Percentiles rank a stretch among this genome's conserved stretches.
phyloP scores from a whole-genome alignment of 345 rosid species.

The Brassica cretica region DNA sequence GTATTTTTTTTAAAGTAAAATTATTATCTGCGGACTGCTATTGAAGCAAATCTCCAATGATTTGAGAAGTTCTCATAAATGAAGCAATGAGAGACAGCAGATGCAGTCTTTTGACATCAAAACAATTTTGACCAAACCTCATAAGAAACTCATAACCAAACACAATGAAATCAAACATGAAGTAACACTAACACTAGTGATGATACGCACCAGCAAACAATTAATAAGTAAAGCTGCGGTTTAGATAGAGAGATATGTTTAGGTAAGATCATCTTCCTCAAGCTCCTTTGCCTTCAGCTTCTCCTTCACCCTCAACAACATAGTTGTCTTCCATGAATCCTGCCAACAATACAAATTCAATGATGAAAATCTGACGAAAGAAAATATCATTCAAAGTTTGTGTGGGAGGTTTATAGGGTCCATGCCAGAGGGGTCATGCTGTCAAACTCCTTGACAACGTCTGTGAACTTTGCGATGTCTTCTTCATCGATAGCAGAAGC shows the following conservation, averaged over 20 bases:
- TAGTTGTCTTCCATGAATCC: constrained; percentile 98
- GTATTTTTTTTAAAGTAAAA: no score
- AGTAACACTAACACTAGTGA: constrained; percentile 19
- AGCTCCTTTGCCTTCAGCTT: constrained; percentile 92
- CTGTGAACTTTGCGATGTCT: constrained; percentile 86
- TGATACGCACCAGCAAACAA: constrained; percentile 17
- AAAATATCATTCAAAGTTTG: background rate
- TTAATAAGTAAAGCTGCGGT: constrained; percentile 1
- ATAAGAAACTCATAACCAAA: constrained; percentile 26
- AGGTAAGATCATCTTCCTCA: constrained; percentile 98
- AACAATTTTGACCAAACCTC: constrained; percentile 32
- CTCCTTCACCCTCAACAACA: constrained; percentile 92
- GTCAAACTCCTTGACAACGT: constrained; percentile 90
- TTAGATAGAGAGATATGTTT: constrained; percentile 30
- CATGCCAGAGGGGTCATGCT: constrained; percentile 97
- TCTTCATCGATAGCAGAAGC: constrained; percentile 92
- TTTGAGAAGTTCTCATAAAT: constrained; percentile 16
- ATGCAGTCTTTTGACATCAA: constrained; percentile 14
- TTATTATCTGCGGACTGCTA: no score
- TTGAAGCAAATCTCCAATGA: background rate
- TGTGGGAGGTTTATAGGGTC: background rate
- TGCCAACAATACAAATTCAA: constrained; percentile 31
- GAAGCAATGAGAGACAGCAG: constrained; percentile 18
- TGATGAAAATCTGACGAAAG: background rate
- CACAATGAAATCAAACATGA: constrained; percentile 23